Percentiles rank a stretch among this genome's conserved stretches.
Conservation (phyloP, 2,329 filamentous ascomycete genomes). For the Coniosporium tulheliwenetii region DNA sequence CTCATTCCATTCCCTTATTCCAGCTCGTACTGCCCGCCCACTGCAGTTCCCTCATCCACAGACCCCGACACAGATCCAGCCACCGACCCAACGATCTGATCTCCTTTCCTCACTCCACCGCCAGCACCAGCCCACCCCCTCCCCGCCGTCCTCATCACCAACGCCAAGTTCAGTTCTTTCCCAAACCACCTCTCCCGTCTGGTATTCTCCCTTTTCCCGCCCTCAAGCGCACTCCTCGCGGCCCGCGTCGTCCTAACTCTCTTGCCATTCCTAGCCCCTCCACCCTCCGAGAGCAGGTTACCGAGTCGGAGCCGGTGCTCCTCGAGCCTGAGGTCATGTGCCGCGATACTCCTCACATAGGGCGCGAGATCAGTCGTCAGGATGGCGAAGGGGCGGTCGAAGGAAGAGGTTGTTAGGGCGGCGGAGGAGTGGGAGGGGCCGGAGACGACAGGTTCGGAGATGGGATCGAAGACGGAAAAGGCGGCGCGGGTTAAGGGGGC, state of each 20-base stretch:
- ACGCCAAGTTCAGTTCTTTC: conserved; percentile 39
- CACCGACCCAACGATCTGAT: not conserved
- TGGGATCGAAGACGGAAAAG: conserved; percentile 36
- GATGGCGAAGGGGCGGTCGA: conserved; percentile 53
- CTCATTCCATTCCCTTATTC: too few relatives aligned
- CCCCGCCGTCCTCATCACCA: conserved; percentile 48
- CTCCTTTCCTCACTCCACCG: not conserved
- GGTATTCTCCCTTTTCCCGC: conserved; percentile 49
- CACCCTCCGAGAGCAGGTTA: conserved; percentile 44
- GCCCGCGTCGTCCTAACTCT: conserved; percentile 56
- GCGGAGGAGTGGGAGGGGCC: conserved; percentile 11
- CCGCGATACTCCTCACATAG: conserved; percentile 73
- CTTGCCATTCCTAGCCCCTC: conserved; percentile 28
- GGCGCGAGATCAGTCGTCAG: conserved; percentile 71
- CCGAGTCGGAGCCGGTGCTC: conserved; percentile 48
- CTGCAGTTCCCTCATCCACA: too few relatives aligned
- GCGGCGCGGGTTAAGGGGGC: conserved; percentile 16
- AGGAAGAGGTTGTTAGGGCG: conserved; percentile 51
- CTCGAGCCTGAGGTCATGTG: conserved; percentile 58
- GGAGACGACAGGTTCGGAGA: conserved; percentile 24
- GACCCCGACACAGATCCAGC: not conserved
- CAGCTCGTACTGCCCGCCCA: too few relatives aligned
- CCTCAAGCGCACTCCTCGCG: conserved; percentile 63
- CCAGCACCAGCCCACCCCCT: conserved; percentile 16
- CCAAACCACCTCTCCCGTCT: conserved; percentile 61